A percentile compares a stretch with the other conserved stretches of the same genome.
Evolutionary conservation across 495 filamentous ascomycete genomes (phyloP).

Genomic region (Annulohypoxylon moriforme): DNA sequence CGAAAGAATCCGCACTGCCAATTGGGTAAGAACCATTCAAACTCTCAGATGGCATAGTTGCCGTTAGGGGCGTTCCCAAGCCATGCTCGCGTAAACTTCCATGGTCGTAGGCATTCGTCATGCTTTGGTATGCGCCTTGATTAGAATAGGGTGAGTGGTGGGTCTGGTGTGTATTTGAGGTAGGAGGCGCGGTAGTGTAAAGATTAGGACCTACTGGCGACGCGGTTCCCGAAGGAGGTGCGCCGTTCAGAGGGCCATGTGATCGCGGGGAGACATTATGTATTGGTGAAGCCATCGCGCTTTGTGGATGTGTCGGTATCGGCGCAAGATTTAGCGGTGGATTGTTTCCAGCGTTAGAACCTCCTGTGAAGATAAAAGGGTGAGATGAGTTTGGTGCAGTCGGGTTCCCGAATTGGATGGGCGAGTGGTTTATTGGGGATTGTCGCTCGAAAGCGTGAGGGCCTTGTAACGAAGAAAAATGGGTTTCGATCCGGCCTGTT

Average conservation of each 20-base stretch:
- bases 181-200: constrained; percentile 48
- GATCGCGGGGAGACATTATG: constrained; percentile 47
- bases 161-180: constrained; percentile 45
- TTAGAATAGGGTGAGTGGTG: constrained; percentile 48
- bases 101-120: constrained; percentile 48
- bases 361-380: constrained; percentile 45
- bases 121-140: constrained; percentile 43
- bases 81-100: constrained; percentile 47
- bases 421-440: constrained; percentile 47
- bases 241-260: constrained; percentile 39
- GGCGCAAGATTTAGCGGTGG: constrained; percentile 48
- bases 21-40: constrained; percentile 44
- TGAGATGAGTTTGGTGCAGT: constrained; percentile 41
- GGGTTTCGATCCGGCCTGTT: constrained; percentile 46
- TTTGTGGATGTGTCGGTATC: constrained; percentile 44
- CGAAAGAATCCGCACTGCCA: constrained; percentile 24
- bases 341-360: constrained; percentile 38
- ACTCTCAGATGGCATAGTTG: constrained; percentile 46
- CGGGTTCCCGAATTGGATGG: constrained; percentile 43
- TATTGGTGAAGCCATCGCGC: constrained; percentile 46
- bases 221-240: constrained; percentile 42
- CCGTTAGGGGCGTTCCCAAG: constrained; percentile 44
- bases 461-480: constrained; percentile 46
- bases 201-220: constrained; percentile 49
- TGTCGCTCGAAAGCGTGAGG: constrained; percentile 46